Evolutionary conservation across 208 protist genomes (phyloP).

Genomic region (Leishmania gerbilli): DNA sequence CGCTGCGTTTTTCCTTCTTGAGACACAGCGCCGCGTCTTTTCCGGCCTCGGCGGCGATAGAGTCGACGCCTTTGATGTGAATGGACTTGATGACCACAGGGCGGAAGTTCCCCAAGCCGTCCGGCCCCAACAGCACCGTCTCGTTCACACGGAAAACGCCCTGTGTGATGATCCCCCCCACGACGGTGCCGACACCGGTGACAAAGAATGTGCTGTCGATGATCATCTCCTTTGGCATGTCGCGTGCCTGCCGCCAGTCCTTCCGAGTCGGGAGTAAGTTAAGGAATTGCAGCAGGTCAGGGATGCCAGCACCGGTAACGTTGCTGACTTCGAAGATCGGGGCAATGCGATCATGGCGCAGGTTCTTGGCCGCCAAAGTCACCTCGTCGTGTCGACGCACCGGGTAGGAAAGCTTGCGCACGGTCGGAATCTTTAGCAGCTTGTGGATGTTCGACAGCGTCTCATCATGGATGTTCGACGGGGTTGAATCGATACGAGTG

Average conservation of each 20-base stretch:
- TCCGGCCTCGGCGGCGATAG: conserved; percentile 82
- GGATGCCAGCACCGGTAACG: conserved; percentile 94
- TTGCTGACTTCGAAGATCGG: conserved; percentile 95
- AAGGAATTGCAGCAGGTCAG: conserved; percentile 85
- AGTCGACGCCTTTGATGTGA: conserved; percentile 93
- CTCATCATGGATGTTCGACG: conserved; percentile 89
- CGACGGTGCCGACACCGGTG: conserved; percentile 95
- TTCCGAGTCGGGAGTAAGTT: conserved; percentile 92
- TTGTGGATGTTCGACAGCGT: conserved; percentile 90
- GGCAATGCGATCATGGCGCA: conserved; percentile 83
- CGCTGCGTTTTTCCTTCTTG: conserved; percentile 94
- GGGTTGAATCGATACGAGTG: conserved; percentile 97
- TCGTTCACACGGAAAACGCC: conserved; percentile 92
- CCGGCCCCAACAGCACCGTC: conserved; percentile 94
- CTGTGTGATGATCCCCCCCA: conserved; percentile 93
- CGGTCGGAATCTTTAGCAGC: conserved; percentile 94
- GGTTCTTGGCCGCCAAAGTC: conserved; percentile 92
- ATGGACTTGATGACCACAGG: conserved; percentile 94
- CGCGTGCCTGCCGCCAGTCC: conserved; percentile 83
- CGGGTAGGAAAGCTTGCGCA: conserved; percentile 93
- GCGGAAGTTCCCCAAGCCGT: conserved; percentile 89
- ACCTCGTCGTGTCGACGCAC: conserved; percentile 91
- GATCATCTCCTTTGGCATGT: conserved; percentile 85
- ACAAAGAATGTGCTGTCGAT: conserved; percentile 94
- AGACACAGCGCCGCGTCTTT: conserved; percentile 94